A percentile compares a stretch with the other conserved stretches of the same genome.
phyloP scores from a whole-genome alignment of 2,329 filamentous ascomycete species.

The Chalaropsis thielavioides region DNA sequence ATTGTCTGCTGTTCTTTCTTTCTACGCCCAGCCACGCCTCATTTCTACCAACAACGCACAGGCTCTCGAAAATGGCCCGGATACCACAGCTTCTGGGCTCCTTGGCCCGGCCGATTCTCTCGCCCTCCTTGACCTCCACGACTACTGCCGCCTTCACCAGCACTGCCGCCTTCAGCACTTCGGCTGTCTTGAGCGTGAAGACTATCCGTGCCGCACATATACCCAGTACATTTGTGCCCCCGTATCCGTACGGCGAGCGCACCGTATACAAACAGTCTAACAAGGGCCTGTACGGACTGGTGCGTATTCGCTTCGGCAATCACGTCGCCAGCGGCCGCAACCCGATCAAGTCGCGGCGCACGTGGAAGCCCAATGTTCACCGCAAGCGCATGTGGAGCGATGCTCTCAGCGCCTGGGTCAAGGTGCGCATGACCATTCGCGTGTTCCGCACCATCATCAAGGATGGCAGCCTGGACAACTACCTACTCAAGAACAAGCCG shows the following conservation, averaged over 20 bases:
- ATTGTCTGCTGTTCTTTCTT: neutral
- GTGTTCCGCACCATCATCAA: constrained; percentile 66
- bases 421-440: constrained; percentile 53
- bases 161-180: constrained; percentile 26
- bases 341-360: constrained; percentile 54
- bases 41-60: neutral
- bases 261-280: constrained; percentile 68
- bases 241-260: constrained; percentile 60
- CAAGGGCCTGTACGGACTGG: constrained; percentile 54
- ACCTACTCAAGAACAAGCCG: constrained; percentile 68
- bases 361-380: constrained; percentile 63
- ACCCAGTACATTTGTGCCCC: constrained; percentile 38
- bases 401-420: constrained; percentile 46
- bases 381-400: constrained; percentile 53
- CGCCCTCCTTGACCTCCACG: neutral
- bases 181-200: constrained; percentile 26
- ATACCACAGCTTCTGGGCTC: constrained; percentile 1
- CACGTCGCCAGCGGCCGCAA: constrained; percentile 55
- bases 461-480: constrained; percentile 72
- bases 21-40: neutral
- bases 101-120: constrained; percentile 1
- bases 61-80: neutral
- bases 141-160: neutral
- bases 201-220: constrained; percentile 32
- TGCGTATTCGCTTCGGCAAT: constrained; percentile 66